phyloP scores from a whole-genome alignment of 1,284 basidiomycete species.

The Rhodotorula sp. region DNA sequence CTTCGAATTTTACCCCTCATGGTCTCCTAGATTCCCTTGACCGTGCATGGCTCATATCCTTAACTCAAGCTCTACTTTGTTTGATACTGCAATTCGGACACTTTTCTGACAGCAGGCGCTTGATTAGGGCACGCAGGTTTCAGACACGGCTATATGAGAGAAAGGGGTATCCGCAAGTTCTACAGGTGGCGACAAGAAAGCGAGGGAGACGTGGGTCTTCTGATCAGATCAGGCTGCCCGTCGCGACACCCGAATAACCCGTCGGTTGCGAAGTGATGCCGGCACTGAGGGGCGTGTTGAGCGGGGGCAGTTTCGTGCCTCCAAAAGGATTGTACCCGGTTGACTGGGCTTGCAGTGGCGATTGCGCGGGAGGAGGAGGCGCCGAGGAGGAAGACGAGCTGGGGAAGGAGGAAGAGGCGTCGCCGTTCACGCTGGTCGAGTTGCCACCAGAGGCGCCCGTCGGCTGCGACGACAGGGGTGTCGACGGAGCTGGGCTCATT shows the following conservation, averaged over 20 bases:
- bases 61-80: too few species aligned
- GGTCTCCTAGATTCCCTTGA: constrained; percentile 26
- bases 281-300: constrained; percentile 18
- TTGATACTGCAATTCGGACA: too few species aligned
- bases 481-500: background rate
- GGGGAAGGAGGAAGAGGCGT: background rate
- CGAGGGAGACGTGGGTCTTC: background rate
- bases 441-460: background rate
- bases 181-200: background rate
- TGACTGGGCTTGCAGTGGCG: constrained; percentile 15
- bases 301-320: constrained; percentile 25
- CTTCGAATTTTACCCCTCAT: background rate
- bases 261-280: constrained; percentile 11
- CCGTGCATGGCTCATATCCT: too few species aligned
- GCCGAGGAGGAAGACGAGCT: background rate
- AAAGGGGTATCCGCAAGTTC: background rate
- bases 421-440: background rate
- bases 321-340: constrained; percentile 29
- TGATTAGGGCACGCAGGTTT: too few species aligned
- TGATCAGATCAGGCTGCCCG: constrained; percentile 6
- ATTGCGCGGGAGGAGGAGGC: background rate
- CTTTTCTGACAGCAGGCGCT: too few species aligned
- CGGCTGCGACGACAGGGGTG: background rate
- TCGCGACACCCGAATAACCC: background rate
- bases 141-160: too few species aligned